Base-by-base conservation (phyloP, 805 yeast species). In the Kuraishia hungarica region DNA sequence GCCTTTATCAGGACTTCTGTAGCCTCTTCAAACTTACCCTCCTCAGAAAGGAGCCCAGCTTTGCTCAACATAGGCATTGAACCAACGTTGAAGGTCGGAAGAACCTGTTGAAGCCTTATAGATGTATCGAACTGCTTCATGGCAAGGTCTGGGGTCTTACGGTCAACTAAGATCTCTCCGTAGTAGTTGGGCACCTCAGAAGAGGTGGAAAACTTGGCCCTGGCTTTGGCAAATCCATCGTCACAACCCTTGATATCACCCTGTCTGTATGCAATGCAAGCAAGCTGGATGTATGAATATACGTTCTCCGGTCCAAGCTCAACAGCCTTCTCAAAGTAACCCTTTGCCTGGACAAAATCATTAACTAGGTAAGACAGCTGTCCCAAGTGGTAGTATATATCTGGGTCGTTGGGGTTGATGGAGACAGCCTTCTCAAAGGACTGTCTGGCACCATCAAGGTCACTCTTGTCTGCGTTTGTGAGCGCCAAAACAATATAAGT, bases 161-260 rank as follows among this genome's bases (percentile, higher is more conserved):
- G 80, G 68, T 93, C 97, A 59, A 89, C 84, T 64, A 93, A 78
- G 53, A 93, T 86, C 75, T 94, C 99, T 66, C 98, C 99, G 67
- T 85, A 91, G 73, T 91, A 94, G 76, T 90, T 92, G 75, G 94
- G 96, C 63, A 91, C 87, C 71, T 90, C 97, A 55, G 98, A 89
- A 54, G 87, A 80, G 23, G 92, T 81, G 62, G 97, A 92, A 81
- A 89, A 89, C 69, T 79, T 79, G 69, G 78, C 76, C 65, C 81
- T 83, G 43, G 93, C 90, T 58, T 79, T 84, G 58, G 80, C 78
- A 72, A 90, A 90, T 53, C 66, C 59, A 60, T 79, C 77, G 67
- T 82, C 85, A 61, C 93, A 83, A 53, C 77, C 81, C 43, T 74
- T 78, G 54, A 76, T 69, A 50, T 80, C 73, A 54, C 87, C 89